Percentiles rank a stretch among this genome's conserved stretches.
Evolutionary conservation across 2,329 filamentous ascomycete species (phyloP).

Genomic region (Cladosporium sp.): DNA sequence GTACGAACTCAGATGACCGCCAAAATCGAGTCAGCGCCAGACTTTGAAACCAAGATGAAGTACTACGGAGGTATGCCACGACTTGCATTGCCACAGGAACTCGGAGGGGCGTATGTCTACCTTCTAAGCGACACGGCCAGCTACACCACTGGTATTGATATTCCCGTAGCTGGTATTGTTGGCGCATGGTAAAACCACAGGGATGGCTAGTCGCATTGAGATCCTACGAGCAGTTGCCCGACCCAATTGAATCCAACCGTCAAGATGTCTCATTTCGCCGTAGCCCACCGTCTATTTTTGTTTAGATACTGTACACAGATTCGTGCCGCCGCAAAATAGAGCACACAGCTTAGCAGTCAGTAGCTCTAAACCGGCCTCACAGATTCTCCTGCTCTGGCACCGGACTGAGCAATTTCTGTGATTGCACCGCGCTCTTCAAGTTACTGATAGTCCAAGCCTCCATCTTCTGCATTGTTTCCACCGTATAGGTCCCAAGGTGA

Average conservation of each 20-base stretch:
- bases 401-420: constrained; percentile 63
- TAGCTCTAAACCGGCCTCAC: not conserved
- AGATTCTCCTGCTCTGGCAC: constrained; percentile 68
- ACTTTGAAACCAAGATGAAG: constrained; percentile 20
- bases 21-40: constrained; percentile 14
- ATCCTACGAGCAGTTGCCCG: not conserved
- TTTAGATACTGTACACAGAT: not conserved
- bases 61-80: constrained; percentile 57
- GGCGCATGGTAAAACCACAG: not conserved
- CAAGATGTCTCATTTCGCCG: not conserved
- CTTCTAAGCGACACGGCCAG: constrained; percentile 44
- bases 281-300: not conserved
- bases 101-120: constrained; percentile 51
- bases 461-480: constrained; percentile 65
- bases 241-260: not conserved
- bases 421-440: constrained; percentile 61
- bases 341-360: not conserved
- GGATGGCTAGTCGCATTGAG: not conserved
- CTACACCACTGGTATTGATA: constrained; percentile 44
- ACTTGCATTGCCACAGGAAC: constrained; percentile 52
- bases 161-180: constrained; percentile 35
- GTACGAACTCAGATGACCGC: constrained; percentile 26
- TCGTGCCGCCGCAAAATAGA: not conserved
- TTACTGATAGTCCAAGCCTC: constrained; percentile 76
- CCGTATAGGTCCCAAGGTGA: constrained; percentile 83